Base-by-base conservation (phyloP, 2,329 filamentous ascomycete genomes). In the Chrysosporium queenslandicum region DNA sequence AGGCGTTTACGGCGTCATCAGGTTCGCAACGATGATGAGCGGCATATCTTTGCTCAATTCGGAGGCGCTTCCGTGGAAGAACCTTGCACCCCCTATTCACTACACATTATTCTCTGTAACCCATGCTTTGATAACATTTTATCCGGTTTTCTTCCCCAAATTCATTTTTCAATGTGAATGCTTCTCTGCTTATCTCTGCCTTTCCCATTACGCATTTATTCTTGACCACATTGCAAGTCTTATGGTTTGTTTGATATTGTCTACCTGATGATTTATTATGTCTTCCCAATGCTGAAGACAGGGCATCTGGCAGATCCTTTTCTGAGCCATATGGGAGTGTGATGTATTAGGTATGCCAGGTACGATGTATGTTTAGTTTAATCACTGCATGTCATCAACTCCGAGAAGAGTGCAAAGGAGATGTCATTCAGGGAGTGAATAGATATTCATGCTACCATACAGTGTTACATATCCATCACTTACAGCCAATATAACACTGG, bases 241-340 rank as follows among this genome's bases (percentile, higher is more conserved):
- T 40, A 40, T 40, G n/a, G 6, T 23, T 12, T 9, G 7, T 25
- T 20, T 47, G 30, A 36, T 47, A 47, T 32, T 32, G 30, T 37
- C 25, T 46, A n/a, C 36, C 42, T 41, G 14, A 51, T 51, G 40
- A 36, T 45, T 45, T 51, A 25, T 43, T 43, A 45, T 51, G 39
- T 45, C 49, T 43, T 37, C 27, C 16, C 21, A 27, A 45, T 20
- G 25, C 42, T 39, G 40, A 50, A 45, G 49, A 16, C 49, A 51
- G 16, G 18, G 23, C 40, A 51, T 45, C 40, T 51, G 41, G 11
- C 37, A 43, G 20, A n/a, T 51, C 23, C 20, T 37, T 37, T 34
- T 43, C 39, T 23, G n/a, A 45, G 29, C 40, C 20, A 20, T 45
- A 45, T 51, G 39, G 39, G 49, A 45, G 49, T 30, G 43, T 11